phyloP scores from a whole-genome alignment of 1,284 basidiomycete genomes.

The Apiotrichum veenhuisii region DNA sequence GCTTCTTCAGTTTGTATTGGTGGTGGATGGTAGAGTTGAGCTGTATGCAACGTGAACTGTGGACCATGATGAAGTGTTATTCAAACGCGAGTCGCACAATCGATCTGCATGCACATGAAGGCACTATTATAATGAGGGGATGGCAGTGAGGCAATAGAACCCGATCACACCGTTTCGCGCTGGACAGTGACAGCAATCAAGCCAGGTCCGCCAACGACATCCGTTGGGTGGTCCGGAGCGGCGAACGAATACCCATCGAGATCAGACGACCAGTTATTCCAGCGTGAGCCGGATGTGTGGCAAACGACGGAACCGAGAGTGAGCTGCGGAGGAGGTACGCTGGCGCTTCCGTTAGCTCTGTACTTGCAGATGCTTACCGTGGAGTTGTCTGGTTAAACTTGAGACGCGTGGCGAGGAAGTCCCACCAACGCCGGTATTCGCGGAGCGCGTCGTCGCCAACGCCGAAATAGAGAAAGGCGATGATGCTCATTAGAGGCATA shows the following conservation, averaged over 20 bases:
- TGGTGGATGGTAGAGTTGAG: too few species aligned
- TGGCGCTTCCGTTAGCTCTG: neutral
- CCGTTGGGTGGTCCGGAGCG: neutral
- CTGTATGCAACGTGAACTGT: too few species aligned
- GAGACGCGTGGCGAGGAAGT: neutral
- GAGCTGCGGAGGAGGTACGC: neutral
- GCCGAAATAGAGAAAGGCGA: slow-evolving; percentile 51
- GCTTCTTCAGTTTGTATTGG: too few species aligned
- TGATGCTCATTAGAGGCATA: slow-evolving; percentile 29
- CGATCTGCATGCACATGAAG: too few species aligned
- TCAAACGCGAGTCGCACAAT: too few species aligned
- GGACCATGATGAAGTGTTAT: too few species aligned
- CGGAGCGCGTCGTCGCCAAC: slow-evolving; percentile 42
- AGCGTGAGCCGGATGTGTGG: neutral
- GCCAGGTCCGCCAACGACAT: neutral
- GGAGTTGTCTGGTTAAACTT: neutral
- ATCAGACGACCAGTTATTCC: neutral
- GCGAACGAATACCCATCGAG: neutral
- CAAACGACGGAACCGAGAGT: neutral
- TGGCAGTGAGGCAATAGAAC: too few species aligned
- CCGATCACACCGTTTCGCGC: neutral
- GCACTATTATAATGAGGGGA: neutral
- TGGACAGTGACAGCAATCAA: slow-evolving; percentile 13
- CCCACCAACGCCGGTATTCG: slow-evolving; percentile 31
- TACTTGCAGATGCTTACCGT: neutral